These are phyloP conservation scores for Talaromyces verruculosus DNA, from an alignment of 2,329 filamentous ascomycete genomes.

Conservation along the genomic window DNA sequence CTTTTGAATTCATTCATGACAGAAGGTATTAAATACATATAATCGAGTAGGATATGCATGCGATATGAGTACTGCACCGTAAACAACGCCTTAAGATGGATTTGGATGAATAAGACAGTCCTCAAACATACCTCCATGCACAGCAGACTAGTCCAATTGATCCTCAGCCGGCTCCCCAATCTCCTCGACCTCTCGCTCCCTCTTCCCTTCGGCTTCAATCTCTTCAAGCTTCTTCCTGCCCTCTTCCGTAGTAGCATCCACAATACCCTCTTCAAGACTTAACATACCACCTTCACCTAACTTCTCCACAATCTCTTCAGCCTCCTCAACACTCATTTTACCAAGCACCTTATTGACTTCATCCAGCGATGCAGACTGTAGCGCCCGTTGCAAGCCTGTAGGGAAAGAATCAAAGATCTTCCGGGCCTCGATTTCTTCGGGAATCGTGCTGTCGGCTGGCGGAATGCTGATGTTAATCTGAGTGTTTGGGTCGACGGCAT, in stretches of 20 bases:
- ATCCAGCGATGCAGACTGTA: slow-evolving; percentile 87
- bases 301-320: slow-evolving; percentile 78
- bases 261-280: slow-evolving; percentile 87
- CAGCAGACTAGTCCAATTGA: slow-evolving; percentile 29
- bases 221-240: slow-evolving; percentile 75
- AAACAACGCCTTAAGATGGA: slow-evolving; percentile 22
- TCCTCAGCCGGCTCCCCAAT: slow-evolving; percentile 51
- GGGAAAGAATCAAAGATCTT: slow-evolving; percentile 81
- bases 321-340: slow-evolving; percentile 84
- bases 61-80: neutral
- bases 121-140: neutral
- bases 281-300: slow-evolving; percentile 83
- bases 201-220: slow-evolving; percentile 60
- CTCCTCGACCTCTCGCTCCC: slow-evolving; percentile 55
- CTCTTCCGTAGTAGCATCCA: slow-evolving; percentile 89
- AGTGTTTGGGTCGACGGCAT: slow-evolving; percentile 90
- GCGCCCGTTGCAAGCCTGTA: slow-evolving; percentile 74
- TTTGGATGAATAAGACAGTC: slow-evolving; percentile 21
- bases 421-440: slow-evolving; percentile 61
- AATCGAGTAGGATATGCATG: neutral
- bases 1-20: neutral
- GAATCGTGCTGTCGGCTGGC: slow-evolving; percentile 64
- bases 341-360: slow-evolving; percentile 84
- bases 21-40: slow-evolving; percentile 6
- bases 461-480: slow-evolving; percentile 87